Base-by-base conservation (phyloP, 75 land plant species). In the Pinus taeda region DNA sequence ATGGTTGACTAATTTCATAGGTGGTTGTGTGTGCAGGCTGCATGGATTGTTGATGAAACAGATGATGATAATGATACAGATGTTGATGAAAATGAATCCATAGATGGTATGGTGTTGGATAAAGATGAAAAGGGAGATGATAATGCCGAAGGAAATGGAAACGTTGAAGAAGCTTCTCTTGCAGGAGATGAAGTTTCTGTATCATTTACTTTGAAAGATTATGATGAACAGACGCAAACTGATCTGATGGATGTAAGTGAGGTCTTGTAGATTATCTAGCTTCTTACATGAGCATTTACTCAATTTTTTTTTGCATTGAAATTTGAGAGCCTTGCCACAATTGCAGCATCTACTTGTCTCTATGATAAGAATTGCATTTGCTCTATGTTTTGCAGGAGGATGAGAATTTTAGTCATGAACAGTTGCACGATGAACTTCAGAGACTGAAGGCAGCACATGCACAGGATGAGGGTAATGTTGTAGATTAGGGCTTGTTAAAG, bases 11-110 rank as follows among this genome's bases (percentile, higher is more conserved):
- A 2, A 26, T 37, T 74, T 49, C 11, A 6, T 15, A 26, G 9
- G 12, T 67, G 60, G 33, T 8, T 39, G 36, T 74, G 33, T 82
- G 13, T 78, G 56, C 87, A 97, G 99, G 95, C 98, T 77, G 93
- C 95, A 39, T 97, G 99, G 99, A 92, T 94, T 57, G 69, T 96
- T 39, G 99, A 92, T 72, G 95, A 91, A 60, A 74, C 84, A 13
- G 90, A 86, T 76, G 88, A 82, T 20, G 90, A 88, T 3, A 57
- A 64, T 30, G 79, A 75, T 63, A 83, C 80, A 17, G 88, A 85
- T 36, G 73, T 33, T 33, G 33, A 39, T 70, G 88, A 78, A 67
- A 84, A 83, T 42, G 88, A 82, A 57, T 80, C 59, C 21, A 85
- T 79, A 85, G 86, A 92, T 76, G 85, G 86, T 30, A 92, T 88